Evolutionary conservation across 768 basidiomycete genomes (phyloP).

Genomic region (Butyriboletus loyo): DNA sequence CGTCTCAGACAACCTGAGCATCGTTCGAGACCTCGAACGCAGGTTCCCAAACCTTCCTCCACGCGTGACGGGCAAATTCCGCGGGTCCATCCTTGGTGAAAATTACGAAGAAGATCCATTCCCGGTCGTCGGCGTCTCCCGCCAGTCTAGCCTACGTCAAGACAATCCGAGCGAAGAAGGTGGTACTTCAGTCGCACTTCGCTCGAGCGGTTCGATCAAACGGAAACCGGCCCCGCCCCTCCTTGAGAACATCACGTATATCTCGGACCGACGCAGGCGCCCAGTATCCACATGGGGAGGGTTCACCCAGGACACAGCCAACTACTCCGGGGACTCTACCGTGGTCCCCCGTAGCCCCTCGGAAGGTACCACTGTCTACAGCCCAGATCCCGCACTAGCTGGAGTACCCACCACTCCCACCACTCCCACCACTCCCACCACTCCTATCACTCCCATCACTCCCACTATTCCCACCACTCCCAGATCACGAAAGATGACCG

Average conservation of each 20-base stretch:
- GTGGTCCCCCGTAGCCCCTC: conserved; percentile 6
- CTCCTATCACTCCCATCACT: conserved; percentile 4
- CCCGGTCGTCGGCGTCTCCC: conserved; percentile 24
- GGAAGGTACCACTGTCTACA: background rate
- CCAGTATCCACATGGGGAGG: conserved; percentile 24
- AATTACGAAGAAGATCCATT: conserved; percentile 21
- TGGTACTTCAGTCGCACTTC: conserved; percentile 1
- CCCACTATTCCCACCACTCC: no score
- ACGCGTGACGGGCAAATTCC: conserved; percentile 28
- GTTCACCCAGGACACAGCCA: conserved; percentile 6
- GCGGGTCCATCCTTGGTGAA: conserved; percentile 24
- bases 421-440: conserved; percentile 4
- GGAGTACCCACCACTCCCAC: conserved; percentile 6
- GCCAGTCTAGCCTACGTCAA: conserved; percentile 19
- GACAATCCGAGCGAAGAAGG: conserved; percentile 15
- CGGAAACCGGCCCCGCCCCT: conserved; percentile 31
- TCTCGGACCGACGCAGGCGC: conserved; percentile 5
- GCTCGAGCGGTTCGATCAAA: conserved; percentile 25
- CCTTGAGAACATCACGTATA: conserved; percentile 14
- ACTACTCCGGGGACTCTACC: conserved; percentile 1
- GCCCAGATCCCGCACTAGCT: background rate
- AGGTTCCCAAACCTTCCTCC: conserved; percentile 54
- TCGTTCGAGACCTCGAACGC: conserved; percentile 48
- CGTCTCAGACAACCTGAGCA: conserved; percentile 42
- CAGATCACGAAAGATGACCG: conserved; percentile 11